A percentile compares a stretch with the other conserved stretches of the same genome.
phyloP scores from a whole-genome alignment of 2,329 filamentous ascomycete genomes.

The Tolypocladium ovalisporum region DNA sequence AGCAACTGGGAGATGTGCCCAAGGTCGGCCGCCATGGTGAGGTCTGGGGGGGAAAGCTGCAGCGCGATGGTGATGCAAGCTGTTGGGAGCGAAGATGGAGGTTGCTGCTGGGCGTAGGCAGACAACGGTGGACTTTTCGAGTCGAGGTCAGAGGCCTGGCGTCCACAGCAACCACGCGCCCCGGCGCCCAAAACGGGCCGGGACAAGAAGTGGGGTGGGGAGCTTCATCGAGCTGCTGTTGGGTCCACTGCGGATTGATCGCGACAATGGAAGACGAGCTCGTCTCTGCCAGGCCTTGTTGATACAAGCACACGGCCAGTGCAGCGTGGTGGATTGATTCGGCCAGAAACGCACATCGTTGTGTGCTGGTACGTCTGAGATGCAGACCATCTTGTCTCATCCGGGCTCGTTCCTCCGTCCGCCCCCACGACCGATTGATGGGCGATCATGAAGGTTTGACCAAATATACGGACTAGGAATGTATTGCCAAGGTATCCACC shows the following conservation, averaged over 20 bases:
- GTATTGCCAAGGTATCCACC: background rate
- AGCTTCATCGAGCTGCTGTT: background rate
- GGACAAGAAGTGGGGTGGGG: background rate
- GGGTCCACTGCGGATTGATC: background rate
- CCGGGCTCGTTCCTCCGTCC: background rate
- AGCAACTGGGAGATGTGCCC: conserved; percentile 68
- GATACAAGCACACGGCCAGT: background rate
- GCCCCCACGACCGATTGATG: background rate
- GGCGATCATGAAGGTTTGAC: too few relatives aligned
- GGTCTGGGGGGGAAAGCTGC: conserved; percentile 8
- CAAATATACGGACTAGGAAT: background rate
- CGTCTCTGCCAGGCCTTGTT: background rate
- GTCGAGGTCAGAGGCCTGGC: background rate
- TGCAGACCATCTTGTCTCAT: background rate
- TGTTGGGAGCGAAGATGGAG: background rate
- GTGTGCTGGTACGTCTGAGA: background rate
- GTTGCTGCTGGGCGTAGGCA: background rate
- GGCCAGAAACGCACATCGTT: background rate
- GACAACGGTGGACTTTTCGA: background rate
- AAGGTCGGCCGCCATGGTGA: conserved; percentile 46
- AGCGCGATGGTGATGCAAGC: conserved; percentile 8
- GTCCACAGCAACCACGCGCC: background rate
- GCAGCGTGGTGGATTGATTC: background rate
- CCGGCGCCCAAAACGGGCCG: background rate
- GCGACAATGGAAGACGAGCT: background rate